Evolutionary conservation across 208 protist genomes (phyloP), one percentile per base, ranked within the genome.

Genomic region (Leishmania lainsoni): DNA sequence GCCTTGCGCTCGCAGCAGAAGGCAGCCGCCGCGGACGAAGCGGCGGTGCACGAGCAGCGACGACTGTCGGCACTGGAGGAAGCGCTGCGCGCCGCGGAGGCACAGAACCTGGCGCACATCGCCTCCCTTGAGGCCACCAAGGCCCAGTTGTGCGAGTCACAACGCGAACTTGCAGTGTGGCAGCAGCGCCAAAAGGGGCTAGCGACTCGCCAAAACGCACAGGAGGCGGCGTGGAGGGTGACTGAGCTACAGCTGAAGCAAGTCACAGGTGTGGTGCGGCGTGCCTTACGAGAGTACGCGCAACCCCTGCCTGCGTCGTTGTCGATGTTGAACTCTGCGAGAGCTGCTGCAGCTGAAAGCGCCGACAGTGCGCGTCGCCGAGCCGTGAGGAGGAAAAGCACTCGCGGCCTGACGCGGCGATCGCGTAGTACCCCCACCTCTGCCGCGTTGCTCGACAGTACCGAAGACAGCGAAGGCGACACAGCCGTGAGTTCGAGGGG

Each of bases 111-210:
- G n/a, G 74, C 32, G 45, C 78, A 71, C 45, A 58, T 48, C 5
- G 61, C 63, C 12, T 17, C 56, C 5, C 74, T 86, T 1, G 66
- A 82, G 10, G 72, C 12, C 5, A 48, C 71, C 22, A 71, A 86
- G 51, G 65, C 70, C 1, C 73, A 86, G 78, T 48, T 86, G 72
- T 59, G 48, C 0, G 51, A 76, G 0, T 74, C 82, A 0, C 71
- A n/a, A 0, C 8, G n/a, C 0, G 78, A 76, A 52, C 56, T 86
- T n/a, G 32, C 54, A 17, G 4, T n/a, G 56, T 85, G 76, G 75
- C 75, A 74, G 61, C 29, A 73, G 52, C 61, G 54, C 48, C 76
- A 84, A 35, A 26, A 72, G 26, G 8, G 29, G 42, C 16, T 72
- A 6, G 29, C 61, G 49, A 48, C 56, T n/a, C 76, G 49, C 22